Conservation (phyloP, 805 yeast species). For the Brettanomyces naardenensis region DNA sequence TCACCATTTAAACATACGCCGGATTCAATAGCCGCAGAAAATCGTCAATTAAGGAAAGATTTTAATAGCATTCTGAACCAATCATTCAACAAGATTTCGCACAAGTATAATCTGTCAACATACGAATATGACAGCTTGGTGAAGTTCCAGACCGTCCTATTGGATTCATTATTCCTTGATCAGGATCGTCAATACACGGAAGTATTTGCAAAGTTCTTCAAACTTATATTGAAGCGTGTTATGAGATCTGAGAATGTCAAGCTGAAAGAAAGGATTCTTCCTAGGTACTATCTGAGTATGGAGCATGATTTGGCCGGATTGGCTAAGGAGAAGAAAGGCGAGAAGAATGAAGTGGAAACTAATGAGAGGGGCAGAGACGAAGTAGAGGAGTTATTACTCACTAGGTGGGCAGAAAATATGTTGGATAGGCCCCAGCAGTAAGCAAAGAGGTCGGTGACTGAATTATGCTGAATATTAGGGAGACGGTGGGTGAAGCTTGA, state of each 20-base stretch:
- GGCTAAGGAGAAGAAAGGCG: conserved; percentile 3
- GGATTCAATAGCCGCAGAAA: conserved; percentile 5
- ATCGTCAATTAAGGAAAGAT: conserved; percentile 16
- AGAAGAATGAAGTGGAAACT: conserved; percentile 2
- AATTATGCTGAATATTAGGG: too few species aligned
- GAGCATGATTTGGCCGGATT: conserved; percentile 12
- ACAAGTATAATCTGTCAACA: conserved; percentile 45
- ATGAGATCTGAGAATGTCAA: conserved; percentile 22
- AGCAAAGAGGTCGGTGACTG: background rate
- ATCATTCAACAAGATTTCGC: conserved; percentile 35
- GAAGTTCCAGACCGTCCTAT: conserved; percentile 28
- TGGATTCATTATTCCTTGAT: conserved; percentile 21
- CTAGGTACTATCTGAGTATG: conserved; percentile 16
- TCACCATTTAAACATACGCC: conserved; percentile 11
- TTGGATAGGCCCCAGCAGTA: conserved; percentile 6
- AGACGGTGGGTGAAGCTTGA: too few species aligned
- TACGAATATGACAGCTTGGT: conserved; percentile 41
- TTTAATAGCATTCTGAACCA: conserved; percentile 32
- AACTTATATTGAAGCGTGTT: conserved; percentile 22
- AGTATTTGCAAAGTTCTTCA: conserved; percentile 24
- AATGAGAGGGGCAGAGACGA: conserved; percentile 19
- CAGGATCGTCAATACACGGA: conserved; percentile 22
- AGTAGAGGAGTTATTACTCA: conserved; percentile 36
- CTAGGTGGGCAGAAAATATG: conserved; percentile 41
- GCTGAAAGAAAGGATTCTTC: conserved; percentile 22